phyloP scores from a whole-genome alignment of 148 eudicot genomes.

The Chenopodium formosanum region DNA sequence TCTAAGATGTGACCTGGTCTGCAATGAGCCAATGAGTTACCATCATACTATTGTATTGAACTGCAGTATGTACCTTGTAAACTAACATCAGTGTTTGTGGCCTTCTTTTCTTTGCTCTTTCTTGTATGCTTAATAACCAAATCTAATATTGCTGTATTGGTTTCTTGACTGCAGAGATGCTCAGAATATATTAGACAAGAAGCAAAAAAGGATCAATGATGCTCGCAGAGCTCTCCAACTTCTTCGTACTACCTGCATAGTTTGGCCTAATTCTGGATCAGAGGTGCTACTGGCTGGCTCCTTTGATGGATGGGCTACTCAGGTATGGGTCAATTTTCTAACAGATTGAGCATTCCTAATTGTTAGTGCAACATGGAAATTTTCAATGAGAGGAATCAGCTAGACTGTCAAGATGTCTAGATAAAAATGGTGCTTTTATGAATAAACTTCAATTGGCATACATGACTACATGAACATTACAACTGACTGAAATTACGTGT shows the following conservation, averaged over 20 bases:
- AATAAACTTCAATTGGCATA: neutral
- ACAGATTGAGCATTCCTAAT: neutral
- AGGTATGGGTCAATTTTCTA: constrained; percentile 40
- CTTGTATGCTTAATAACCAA: constrained; percentile 3
- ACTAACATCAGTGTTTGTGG: neutral
- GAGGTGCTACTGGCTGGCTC: constrained; percentile 84
- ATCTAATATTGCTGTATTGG: neutral
- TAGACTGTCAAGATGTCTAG: neutral
- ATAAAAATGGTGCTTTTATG: neutral
- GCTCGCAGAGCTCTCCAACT: constrained; percentile 59
- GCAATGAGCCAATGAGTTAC: neutral
- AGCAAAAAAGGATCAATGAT: constrained; percentile 60
- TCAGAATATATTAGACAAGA: constrained; percentile 54
- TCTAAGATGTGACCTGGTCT: neutral
- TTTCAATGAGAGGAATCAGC: no score
- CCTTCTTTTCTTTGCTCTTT: neutral
- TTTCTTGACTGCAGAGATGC: constrained; percentile 50
- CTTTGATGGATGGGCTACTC: constrained; percentile 92
- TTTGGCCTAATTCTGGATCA: constrained; percentile 89
- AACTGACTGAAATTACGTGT: neutral
- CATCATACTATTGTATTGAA: neutral
- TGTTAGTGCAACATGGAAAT: neutral
- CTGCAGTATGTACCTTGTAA: neutral
- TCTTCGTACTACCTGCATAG: constrained; percentile 54
- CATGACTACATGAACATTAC: neutral